Percentiles rank a stretch among this genome's conserved stretches.
phyloP scores from a whole-genome alignment of 2,329 filamentous ascomycete genomes.

The Pleochaeta shiraiana region DNA sequence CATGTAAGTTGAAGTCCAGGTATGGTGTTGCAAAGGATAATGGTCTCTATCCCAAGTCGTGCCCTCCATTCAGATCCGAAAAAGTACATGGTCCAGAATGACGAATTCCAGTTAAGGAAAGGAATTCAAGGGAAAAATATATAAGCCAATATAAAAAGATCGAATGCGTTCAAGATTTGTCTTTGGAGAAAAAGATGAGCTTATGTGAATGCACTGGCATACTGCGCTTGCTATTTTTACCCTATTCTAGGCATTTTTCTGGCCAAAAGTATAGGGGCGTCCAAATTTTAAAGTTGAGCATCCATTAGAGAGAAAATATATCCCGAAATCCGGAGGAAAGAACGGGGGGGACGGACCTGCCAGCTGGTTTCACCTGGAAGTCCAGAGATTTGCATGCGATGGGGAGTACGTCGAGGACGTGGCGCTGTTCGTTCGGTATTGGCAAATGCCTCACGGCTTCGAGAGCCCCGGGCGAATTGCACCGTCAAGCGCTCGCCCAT shows the following conservation, averaged over 20 bases:
- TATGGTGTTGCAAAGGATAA: constrained; percentile 14
- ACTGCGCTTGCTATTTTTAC: constrained; percentile 11
- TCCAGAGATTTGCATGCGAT: constrained; percentile 94
- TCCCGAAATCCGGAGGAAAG: constrained; percentile 25
- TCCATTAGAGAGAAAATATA: constrained; percentile 13
- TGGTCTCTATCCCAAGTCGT: constrained; percentile 16
- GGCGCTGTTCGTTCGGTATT: constrained; percentile 41
- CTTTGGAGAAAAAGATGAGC: constrained; percentile 13
- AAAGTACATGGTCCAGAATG: constrained; percentile 15
- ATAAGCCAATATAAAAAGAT: constrained; percentile 14
- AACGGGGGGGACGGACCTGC: constrained; percentile 83
- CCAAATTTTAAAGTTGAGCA: neutral
- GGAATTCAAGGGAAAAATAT: constrained; percentile 2
- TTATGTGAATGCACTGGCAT: constrained; percentile 19
- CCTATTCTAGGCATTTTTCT: constrained; percentile 15
- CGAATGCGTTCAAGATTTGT: constrained; percentile 9
- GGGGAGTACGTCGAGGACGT: constrained; percentile 80
- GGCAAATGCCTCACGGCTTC: constrained; percentile 41
- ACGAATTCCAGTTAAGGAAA: constrained; percentile 14
- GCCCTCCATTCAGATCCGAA: constrained; percentile 12
- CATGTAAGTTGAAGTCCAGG: constrained; percentile 48
- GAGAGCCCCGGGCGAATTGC: constrained; percentile 86
- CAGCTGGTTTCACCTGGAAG: constrained; percentile 97
- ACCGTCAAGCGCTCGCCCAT: constrained; percentile 96
- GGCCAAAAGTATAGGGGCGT: constrained; percentile 9